Percentiles rank a stretch among this genome's conserved stretches.
Conservation (phyloP, 2,329 filamentous ascomycete species). For the Ceratocystis cacaofunesta region DNA sequence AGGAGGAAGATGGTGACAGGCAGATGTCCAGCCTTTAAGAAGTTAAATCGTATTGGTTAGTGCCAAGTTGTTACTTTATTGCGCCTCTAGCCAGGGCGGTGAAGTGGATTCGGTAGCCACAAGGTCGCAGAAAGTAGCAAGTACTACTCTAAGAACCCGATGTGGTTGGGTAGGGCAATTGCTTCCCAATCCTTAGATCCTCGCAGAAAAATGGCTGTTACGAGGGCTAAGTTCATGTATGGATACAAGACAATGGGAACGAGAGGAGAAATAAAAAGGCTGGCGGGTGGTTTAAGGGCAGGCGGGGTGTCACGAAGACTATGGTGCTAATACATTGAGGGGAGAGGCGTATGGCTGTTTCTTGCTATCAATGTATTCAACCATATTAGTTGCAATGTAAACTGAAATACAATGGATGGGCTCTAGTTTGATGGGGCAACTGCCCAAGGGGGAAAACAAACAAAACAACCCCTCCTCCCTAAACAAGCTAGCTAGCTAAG, state of each 20-base stretch:
- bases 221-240: neutral
- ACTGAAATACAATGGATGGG: neutral
- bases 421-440: neutral
- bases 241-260: neutral
- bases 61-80: neutral
- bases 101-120: neutral
- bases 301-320: neutral
- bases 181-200: neutral
- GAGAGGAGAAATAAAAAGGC: neutral
- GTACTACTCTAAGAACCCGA: neutral
- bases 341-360: no score
- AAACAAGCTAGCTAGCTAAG: neutral
- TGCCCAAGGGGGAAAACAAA: neutral
- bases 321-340: neutral
- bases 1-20: slow-evolving; percentile 9
- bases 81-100: neutral
- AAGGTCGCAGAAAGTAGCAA: neutral
- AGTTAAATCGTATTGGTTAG: neutral
- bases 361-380: neutral
- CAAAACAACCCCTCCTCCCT: neutral
- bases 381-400: neutral
- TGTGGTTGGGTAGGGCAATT: neutral
- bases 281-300: neutral
- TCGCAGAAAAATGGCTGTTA: neutral
- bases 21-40: slow-evolving; percentile 6